Evolutionary conservation across 768 basidiomycete genomes (phyloP).

Genomic region (Phaeolepiota aurea): DNA sequence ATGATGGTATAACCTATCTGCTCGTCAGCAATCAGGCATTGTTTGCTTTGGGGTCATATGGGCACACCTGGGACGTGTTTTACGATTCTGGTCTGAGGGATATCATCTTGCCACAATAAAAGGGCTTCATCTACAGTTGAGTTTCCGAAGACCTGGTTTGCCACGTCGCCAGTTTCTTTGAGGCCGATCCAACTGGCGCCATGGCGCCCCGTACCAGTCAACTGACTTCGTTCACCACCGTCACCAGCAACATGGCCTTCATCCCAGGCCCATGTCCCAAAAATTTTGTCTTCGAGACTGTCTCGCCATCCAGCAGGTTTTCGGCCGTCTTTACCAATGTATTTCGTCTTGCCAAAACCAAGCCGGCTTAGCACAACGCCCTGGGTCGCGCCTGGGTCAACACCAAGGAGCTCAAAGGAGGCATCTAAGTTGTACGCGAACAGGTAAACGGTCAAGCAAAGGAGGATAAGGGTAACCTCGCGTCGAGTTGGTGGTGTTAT

Average conservation of each 20-base stretch:
- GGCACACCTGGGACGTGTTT: conserved; percentile 58
- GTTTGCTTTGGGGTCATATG: too few relatives aligned
- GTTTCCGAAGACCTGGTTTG: conserved; percentile 19
- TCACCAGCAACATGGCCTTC: conserved; percentile 51
- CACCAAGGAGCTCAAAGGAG: conserved; percentile 44
- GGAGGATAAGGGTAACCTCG: conserved; percentile 62
- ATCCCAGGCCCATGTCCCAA: conserved; percentile 65
- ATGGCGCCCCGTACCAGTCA: conserved; percentile 29
- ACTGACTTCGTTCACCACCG: conserved; percentile 38
- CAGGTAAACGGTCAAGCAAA: conserved; percentile 57
- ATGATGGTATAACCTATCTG: conserved; percentile 71
- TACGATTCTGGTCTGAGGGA: conserved; percentile 49
- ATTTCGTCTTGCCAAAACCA: conserved; percentile 27
- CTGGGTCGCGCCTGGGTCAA: conserved; percentile 31
- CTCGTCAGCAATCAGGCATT: too few relatives aligned
- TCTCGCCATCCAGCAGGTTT: conserved; percentile 47
- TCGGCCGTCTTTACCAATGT: conserved; percentile 37
- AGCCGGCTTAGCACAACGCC: conserved; percentile 27
- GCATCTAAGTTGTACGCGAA: conserved; percentile 70
- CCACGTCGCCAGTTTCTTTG: conserved; percentile 17
- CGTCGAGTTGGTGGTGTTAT: conserved; percentile 60
- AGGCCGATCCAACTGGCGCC: conserved; percentile 35
- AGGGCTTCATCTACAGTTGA: conserved; percentile 44
- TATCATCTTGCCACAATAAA: conserved; percentile 42
- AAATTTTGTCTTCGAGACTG: conserved; percentile 51